Conservation (phyloP, 140 eudicot genomes). For the Bidens hawaiensis region DNA sequence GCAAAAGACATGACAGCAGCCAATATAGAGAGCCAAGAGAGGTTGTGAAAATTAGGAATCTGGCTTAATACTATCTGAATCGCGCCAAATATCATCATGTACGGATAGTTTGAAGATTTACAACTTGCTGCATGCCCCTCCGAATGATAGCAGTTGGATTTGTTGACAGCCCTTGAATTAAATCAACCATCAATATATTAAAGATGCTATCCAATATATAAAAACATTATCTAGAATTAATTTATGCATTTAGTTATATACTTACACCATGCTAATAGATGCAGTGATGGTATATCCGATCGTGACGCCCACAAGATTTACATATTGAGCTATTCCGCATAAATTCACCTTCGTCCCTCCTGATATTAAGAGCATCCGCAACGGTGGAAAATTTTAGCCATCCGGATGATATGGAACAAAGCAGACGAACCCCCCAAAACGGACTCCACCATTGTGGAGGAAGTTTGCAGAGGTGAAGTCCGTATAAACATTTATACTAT, state of each 20-base stretch:
- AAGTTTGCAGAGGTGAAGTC: too few species aligned
- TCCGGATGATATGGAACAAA: too few species aligned
- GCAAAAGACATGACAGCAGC: too few species aligned
- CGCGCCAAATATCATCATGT: slow-evolving; percentile 49
- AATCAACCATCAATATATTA: background rate
- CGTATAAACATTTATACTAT: too few species aligned
- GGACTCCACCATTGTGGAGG: too few species aligned
- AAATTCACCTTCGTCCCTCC: slow-evolving; percentile 74
- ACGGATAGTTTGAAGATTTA: slow-evolving; percentile 43
- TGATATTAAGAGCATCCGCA: too few species aligned
- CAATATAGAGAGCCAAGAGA: too few species aligned
- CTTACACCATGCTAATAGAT: slow-evolving; percentile 90
- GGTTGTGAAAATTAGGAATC: slow-evolving; percentile 67
- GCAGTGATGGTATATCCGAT: slow-evolving; percentile 93
- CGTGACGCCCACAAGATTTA: slow-evolving; percentile 67
- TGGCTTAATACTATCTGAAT: slow-evolving; percentile 62
- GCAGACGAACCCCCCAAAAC: too few species aligned
- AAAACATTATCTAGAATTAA: background rate
- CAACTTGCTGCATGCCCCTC: slow-evolving; percentile 47
- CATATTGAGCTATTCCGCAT: slow-evolving; percentile 86
- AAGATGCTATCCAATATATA: too few species aligned
- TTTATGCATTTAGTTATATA: slow-evolving; percentile 2
- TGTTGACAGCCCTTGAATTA: slow-evolving; percentile 57
- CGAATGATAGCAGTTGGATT: slow-evolving; percentile 66
- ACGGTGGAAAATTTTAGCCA: too few species aligned